phyloP scores from a whole-genome alignment of 768 basidiomycete species.

The Suillus weaverae region DNA sequence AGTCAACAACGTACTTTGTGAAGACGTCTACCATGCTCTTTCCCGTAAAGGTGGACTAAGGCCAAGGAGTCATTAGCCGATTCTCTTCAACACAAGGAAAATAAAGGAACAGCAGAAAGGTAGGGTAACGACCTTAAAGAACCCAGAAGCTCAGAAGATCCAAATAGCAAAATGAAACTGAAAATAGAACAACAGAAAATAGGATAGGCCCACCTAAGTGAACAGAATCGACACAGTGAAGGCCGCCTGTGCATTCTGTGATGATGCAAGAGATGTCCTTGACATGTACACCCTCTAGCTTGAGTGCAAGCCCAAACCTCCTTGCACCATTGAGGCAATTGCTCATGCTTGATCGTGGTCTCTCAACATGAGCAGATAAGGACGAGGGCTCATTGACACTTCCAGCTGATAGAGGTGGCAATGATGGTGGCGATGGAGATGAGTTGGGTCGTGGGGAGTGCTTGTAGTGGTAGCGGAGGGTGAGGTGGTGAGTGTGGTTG shows the following conservation, averaged over 20 bases:
- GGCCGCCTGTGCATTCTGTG: not conserved
- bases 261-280: slow-evolving; percentile 25
- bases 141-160: not conserved
- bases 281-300: slow-evolving; percentile 29
- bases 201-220: slow-evolving; percentile 4
- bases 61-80: not conserved
- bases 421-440: not conserved
- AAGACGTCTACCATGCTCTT: slow-evolving; percentile 52
- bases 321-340: not conserved
- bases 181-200: not conserved
- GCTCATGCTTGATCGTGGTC: not conserved
- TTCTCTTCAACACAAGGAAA: not conserved
- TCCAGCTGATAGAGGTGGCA: slow-evolving; percentile 41
- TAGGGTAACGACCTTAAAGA: not conserved
- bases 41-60: slow-evolving; percentile 31
- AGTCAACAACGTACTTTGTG: slow-evolving; percentile 40
- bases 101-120: not conserved
- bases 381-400: slow-evolving; percentile 50
- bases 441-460: not conserved
- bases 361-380: not conserved
- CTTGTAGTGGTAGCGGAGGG: not conserved
- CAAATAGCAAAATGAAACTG: not conserved
- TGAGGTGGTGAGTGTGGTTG: not conserved
- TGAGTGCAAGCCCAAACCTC: slow-evolving; percentile 14
- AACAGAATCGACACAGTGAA: not conserved